phyloP scores from a whole-genome alignment of 805 yeast species.

The Spathaspora sp. region DNA sequence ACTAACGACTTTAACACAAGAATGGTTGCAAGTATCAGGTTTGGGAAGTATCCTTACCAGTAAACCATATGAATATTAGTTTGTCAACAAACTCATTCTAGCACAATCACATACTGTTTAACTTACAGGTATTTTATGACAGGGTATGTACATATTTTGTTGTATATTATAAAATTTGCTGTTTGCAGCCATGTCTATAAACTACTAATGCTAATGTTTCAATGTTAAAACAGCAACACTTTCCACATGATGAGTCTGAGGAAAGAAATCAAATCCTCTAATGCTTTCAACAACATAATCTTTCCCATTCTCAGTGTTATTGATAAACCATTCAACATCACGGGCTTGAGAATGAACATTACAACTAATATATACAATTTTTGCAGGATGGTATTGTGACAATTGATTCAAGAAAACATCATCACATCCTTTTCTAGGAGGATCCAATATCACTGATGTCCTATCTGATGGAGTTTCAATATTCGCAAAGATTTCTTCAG shows the following conservation, averaged over 20 bases:
- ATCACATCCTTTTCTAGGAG: conserved; percentile 97
- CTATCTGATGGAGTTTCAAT: conserved; percentile 70
- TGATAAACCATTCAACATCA: conserved; percentile 80
- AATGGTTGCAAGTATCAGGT: neutral
- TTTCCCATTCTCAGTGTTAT: conserved; percentile 57
- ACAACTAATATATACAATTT: conserved; percentile 92
- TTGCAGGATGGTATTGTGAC: conserved; percentile 76
- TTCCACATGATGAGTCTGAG: conserved; percentile 91
- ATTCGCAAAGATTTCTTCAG: conserved; percentile 80
- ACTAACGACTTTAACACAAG: neutral
- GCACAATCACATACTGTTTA: no score
- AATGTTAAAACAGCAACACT: conserved; percentile 68
- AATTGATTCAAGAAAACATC: conserved; percentile 81
- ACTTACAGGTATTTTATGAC: no score
- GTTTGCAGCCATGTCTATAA: conserved; percentile 6
- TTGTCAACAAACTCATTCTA: no score
- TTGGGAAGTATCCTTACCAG: neutral
- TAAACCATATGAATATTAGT: no score
- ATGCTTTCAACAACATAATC: conserved; percentile 73
- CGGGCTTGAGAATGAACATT: conserved; percentile 97
- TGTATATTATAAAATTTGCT: neutral
- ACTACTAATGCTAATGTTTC: conserved; percentile 1
- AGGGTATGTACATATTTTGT: no score
- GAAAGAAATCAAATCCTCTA: conserved; percentile 95
- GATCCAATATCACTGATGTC: conserved; percentile 91